Base-by-base conservation (phyloP, 192 early-diverging fungal species). In the Coemansia sp. region DNA sequence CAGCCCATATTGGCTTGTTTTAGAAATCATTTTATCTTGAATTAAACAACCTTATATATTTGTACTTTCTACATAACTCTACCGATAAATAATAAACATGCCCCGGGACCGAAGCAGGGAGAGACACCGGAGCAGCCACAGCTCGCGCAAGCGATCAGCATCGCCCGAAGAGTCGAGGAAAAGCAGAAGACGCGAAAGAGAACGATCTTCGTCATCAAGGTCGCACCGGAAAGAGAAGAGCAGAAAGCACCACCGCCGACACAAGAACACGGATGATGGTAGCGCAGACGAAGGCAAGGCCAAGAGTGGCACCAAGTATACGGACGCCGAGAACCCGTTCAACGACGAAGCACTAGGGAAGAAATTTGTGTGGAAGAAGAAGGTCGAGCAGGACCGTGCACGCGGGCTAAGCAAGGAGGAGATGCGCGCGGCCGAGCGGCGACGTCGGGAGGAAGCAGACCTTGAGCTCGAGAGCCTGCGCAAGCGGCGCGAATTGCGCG, bases 301-400 rank as follows among this genome's bases (percentile, higher is more conserved):
- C 4, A 4, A 18, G 4, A 31, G 10, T 5, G 35, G 61, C 48
- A 51, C 1, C 31, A 59, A 52, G 20, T 94, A 96, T 74, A 86
- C 85, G 25, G 88, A 88, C 58, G 68, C 82, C 0, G 90, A 93
- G 52, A 95, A 92, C 67, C 91, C 91, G 2, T 91, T 95, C 35
- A 88, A 90, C 51, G 48, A 96, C 69, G 73, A 79, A 4, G 90
- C 92, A 31, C 82, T 96, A 7, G 83, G 85, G 37, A 84, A 87
- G 56, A 95, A 95, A 69, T 98, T 98, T 74, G 89, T 92, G 21
- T 98, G 96, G 96, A 83, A 90, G 42, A 97, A 98, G 71, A 98
- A 98, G 64, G 83, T 90, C 4, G 92, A 96, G 66, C 79, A 86
- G 29, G 96, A 97, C 59, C 90, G 90, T 52, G 67, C 81, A 7